Conservation (phyloP, 495 filamentous ascomycete species). For the Podospora pseudoanserina region DNA sequence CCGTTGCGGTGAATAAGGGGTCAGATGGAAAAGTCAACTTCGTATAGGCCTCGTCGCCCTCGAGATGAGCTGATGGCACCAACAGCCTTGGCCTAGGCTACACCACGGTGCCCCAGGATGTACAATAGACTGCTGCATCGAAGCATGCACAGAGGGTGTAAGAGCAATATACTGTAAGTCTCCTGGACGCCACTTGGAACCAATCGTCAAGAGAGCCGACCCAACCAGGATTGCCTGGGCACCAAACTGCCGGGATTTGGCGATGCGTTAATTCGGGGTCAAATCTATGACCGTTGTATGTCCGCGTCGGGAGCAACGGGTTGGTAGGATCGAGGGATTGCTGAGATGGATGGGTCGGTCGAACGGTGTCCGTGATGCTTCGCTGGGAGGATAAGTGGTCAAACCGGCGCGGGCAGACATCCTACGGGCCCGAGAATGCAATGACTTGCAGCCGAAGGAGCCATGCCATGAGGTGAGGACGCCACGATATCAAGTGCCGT, state of each 20-base stretch:
- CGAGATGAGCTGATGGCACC: not conserved
- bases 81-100: not conserved
- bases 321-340: not conserved
- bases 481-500: constrained; percentile 8
- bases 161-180: constrained; percentile 15
- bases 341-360: not conserved
- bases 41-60: not conserved
- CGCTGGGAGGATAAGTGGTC: constrained; percentile 8
- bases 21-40: constrained; percentile 14
- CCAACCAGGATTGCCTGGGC: constrained; percentile 2
- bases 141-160: constrained; percentile 2
- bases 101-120: constrained; percentile 6
- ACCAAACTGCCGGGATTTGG: constrained; percentile 6
- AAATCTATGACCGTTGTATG: constrained; percentile 12
- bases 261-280: constrained; percentile 8
- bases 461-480: constrained; percentile 5
- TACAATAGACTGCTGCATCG: not conserved
- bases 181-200: constrained; percentile 12
- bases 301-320: not conserved
- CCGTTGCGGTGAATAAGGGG: not conserved
- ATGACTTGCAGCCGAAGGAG: constrained; percentile 11
- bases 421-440: constrained; percentile 1
- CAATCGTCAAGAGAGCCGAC: constrained; percentile 6
- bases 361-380: not conserved
- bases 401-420: constrained; percentile 6